These are phyloP conservation scores for Globisporangium cederbergense DNA, from an alignment of 352 stramenopile genomes.

Conservation along the genomic window DNA sequence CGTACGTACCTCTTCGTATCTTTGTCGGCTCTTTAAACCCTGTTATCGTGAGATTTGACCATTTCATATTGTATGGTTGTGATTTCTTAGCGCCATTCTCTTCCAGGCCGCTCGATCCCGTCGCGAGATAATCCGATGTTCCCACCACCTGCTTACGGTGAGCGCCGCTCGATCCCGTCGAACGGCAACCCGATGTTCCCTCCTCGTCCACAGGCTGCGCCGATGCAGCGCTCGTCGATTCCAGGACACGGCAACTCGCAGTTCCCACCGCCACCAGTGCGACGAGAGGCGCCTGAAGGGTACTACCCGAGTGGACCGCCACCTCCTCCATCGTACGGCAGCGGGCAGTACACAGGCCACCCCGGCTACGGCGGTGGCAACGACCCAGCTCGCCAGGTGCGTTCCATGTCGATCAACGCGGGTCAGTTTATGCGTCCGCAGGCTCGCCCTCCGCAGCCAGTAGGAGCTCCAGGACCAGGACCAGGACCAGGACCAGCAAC, in stretches of 20 bases:
- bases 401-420: slow-evolving; percentile 60
- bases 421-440: slow-evolving; percentile 40
- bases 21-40: not conserved
- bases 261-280: slow-evolving; percentile 50
- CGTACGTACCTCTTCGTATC: slow-evolving; percentile 7
- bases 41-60: slow-evolving; percentile 1
- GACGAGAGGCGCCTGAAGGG: slow-evolving; percentile 33
- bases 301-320: slow-evolving; percentile 30
- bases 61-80: slow-evolving; percentile 2
- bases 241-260: slow-evolving; percentile 45
- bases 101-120: slow-evolving; percentile 46
- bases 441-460: slow-evolving; percentile 16
- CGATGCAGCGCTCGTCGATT: slow-evolving; percentile 46
- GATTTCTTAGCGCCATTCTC: slow-evolving; percentile 18
- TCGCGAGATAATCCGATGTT: slow-evolving; percentile 59
- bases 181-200: slow-evolving; percentile 73
- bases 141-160: slow-evolving; percentile 43
- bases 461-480: slow-evolving; percentile 2
- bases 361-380: slow-evolving; percentile 2
- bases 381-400: slow-evolving; percentile 39
- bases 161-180: slow-evolving; percentile 59
- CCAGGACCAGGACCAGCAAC: slow-evolving; percentile 14
- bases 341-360: slow-evolving; percentile 16
- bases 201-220: slow-evolving; percentile 28
- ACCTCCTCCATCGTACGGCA: slow-evolving; percentile 14